phyloP scores from a whole-genome alignment of 2,329 filamentous ascomycete genomes.

The Hypoxylon sp. region DNA sequence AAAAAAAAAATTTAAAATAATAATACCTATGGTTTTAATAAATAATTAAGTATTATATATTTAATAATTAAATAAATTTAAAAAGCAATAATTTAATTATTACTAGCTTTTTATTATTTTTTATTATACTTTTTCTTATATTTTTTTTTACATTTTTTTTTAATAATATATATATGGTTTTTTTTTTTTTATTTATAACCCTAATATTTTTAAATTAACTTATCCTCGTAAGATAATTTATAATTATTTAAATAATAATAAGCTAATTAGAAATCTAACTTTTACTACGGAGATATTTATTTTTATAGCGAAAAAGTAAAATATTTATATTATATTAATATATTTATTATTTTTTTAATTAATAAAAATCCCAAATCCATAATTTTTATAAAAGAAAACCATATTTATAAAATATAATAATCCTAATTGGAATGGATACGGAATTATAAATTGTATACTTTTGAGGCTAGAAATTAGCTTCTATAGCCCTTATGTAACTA shows the following conservation, averaged over 20 bases:
- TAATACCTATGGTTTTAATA: too few relatives aligned
- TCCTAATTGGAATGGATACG: too few relatives aligned
- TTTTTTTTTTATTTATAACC: too few relatives aligned
- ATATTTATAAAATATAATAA: neutral
- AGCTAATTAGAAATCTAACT: neutral
- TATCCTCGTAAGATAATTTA: neutral
- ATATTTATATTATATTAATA: neutral
- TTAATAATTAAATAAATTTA: neutral
- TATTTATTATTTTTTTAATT: slow-evolving; percentile 4
- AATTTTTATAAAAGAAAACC: neutral
- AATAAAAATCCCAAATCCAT: neutral
- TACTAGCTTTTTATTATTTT: too few relatives aligned
- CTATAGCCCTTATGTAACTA: too few relatives aligned
- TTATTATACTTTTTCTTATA: too few relatives aligned
- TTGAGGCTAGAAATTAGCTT: too few relatives aligned
- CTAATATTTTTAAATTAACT: neutral
- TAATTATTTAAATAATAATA: slow-evolving; percentile 12
- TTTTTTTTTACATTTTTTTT: too few relatives aligned
- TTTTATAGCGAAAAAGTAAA: neutral
- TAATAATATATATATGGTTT: too few relatives aligned
- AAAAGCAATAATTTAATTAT: neutral
- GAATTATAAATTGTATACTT: too few relatives aligned
- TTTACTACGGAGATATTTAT: neutral
- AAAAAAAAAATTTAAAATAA: too few relatives aligned
- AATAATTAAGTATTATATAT: too few relatives aligned